Conservation (phyloP, 306 rosid species). For the Glycine latifolia region DNA sequence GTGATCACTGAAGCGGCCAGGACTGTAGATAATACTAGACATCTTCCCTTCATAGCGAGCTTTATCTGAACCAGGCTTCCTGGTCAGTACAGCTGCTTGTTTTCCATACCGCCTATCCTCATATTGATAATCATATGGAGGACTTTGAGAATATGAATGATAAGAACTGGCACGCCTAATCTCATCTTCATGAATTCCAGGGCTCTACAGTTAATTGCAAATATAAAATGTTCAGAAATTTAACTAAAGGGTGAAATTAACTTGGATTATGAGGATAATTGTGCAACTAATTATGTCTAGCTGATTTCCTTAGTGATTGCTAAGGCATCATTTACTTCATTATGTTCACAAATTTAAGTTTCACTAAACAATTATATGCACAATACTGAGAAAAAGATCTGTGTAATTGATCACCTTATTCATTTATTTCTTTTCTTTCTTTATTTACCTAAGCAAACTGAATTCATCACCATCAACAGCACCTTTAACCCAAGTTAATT, state of each 20-base stretch:
- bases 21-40: constrained; percentile 73
- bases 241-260: constrained; percentile 31
- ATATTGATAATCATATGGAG: constrained; percentile 96
- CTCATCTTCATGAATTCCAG: constrained; percentile 65
- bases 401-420: constrained; percentile 19
- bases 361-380: constrained; percentile 12
- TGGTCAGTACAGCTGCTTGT: constrained; percentile 67
- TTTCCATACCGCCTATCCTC: constrained; percentile 93
- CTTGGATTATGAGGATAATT: constrained; percentile 25
- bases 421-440: background rate
- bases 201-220: constrained; percentile 60
- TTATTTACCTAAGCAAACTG: too few relatives aligned
- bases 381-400: constrained; percentile 12
- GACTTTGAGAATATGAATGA: constrained; percentile 97
- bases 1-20: constrained; percentile 75
- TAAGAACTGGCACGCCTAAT: constrained; percentile 94
- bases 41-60: constrained; percentile 81
- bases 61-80: constrained; percentile 93
- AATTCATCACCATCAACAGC: too few relatives aligned
- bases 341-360: constrained; percentile 25
- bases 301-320: constrained; percentile 4
- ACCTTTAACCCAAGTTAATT: too few relatives aligned
- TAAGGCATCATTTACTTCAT: constrained; percentile 29
- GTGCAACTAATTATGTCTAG: constrained; percentile 1
- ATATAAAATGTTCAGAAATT: constrained; percentile 40